Percentiles rank a stretch among this genome's conserved stretches.
These are phyloP conservation scores for Cladorrhinum samala DNA, from an alignment of 495 filamentous ascomycete species.

Conservation along the genomic window DNA sequence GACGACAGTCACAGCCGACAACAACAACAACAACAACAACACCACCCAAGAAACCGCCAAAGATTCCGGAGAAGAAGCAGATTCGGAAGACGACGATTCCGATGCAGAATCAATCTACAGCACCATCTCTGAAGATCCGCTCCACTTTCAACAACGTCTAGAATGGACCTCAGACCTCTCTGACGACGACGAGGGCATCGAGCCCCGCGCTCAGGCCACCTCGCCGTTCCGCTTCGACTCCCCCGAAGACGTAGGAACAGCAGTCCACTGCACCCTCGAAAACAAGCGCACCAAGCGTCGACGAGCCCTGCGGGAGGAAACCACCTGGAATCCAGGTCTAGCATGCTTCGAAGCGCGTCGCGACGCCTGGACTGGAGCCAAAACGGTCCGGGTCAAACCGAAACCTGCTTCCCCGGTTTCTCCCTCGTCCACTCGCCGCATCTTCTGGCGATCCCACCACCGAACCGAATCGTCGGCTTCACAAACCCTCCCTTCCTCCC, in stretches of 20 bases:
- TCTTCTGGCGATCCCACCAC: slow-evolving; percentile 27
- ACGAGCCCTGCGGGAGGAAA: slow-evolving; percentile 62
- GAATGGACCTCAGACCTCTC: slow-evolving; percentile 47
- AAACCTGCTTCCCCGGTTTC: slow-evolving; percentile 26
- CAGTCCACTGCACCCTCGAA: slow-evolving; percentile 31
- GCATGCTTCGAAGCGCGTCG: slow-evolving; percentile 66
- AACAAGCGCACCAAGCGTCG: slow-evolving; percentile 53
- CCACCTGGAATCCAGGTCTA: slow-evolving; percentile 77
- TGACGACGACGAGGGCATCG: no score
- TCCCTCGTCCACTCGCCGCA: slow-evolving; percentile 23
- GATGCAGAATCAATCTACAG: slow-evolving; percentile 41
- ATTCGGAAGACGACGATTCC: slow-evolving; percentile 34
- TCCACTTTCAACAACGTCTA: slow-evolving; percentile 33
- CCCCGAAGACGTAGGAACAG: slow-evolving; percentile 52
- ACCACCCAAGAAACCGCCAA: slow-evolving; percentile 3
- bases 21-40: neutral
- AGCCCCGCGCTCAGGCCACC: no score
- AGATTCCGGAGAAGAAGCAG: slow-evolving; percentile 27
- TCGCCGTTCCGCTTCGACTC: slow-evolving; percentile 59
- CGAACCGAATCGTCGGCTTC: slow-evolving; percentile 29
- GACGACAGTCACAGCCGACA: neutral
- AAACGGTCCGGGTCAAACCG: slow-evolving; percentile 37
- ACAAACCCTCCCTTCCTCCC: slow-evolving; percentile 15
- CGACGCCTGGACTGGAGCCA: slow-evolving; percentile 84
- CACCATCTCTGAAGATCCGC: slow-evolving; percentile 40